These are phyloP conservation scores for Picochlorum sp. DNA, from an alignment of 139 green algal genomes.

Conservation along the genomic window DNA sequence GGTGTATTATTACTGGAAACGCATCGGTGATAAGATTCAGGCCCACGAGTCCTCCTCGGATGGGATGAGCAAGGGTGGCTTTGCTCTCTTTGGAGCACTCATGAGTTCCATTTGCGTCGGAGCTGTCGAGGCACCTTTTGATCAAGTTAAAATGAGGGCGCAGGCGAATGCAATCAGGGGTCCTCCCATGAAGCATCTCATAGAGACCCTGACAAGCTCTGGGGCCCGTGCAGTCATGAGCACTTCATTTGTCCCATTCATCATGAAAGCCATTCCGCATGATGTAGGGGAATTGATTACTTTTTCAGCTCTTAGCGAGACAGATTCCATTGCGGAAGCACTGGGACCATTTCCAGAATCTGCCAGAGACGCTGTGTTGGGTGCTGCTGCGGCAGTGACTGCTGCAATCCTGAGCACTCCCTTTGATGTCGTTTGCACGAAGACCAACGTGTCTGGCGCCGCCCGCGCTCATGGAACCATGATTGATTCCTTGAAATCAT, in stretches of 20 bases:
- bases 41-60: neutral
- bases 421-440: conserved; percentile 56
- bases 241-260: conserved; percentile 50
- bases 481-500: conserved; percentile 10
- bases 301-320: conserved; percentile 33
- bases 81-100: conserved; percentile 9
- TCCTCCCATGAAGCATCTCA: conserved; percentile 33
- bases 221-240: conserved; percentile 39
- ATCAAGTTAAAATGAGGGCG: conserved; percentile 50
- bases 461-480: neutral
- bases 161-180: conserved; percentile 35
- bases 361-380: conserved; percentile 6
- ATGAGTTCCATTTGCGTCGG: conserved; percentile 10
- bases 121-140: conserved; percentile 44
- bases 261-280: conserved; percentile 55
- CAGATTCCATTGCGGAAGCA: neutral
- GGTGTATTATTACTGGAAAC: conserved; percentile 29
- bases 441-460: conserved; percentile 34
- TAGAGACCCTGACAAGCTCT: conserved; percentile 31
- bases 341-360: conserved; percentile 5
- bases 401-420: conserved; percentile 61
- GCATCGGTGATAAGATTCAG: conserved; percentile 6
- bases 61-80: too few species aligned
- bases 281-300: conserved; percentile 57
- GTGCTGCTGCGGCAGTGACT: conserved; percentile 45